A percentile compares a stretch with the other conserved stretches of the same genome.
These are phyloP conservation scores for Acanthamoeba castellanii DNA, from an alignment of 208 protist genomes.

Conservation along the genomic window DNA sequence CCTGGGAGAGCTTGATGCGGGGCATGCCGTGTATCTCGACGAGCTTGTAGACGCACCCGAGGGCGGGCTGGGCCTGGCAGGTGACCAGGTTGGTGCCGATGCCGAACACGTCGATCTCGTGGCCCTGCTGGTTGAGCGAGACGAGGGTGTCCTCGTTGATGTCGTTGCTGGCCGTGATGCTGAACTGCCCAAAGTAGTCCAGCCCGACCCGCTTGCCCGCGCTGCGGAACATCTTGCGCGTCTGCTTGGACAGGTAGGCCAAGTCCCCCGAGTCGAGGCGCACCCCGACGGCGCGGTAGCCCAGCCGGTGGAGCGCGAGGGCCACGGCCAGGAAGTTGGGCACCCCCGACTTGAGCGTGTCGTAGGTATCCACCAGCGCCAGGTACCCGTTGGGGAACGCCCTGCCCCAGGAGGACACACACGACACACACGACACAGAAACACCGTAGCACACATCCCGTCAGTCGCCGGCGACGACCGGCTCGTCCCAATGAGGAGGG, in stretches of 20 bases:
- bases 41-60: constrained; percentile 95
- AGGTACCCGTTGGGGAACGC: constrained; percentile 91
- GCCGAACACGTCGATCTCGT: constrained; percentile 92
- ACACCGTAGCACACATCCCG: background rate
- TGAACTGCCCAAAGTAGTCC: constrained; percentile 77
- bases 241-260: constrained; percentile 89
- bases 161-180: constrained; percentile 92
- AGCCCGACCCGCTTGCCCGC: background rate
- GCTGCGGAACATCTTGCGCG: constrained; percentile 72
- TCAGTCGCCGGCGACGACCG: constrained; percentile 53
- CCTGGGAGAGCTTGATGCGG: constrained; percentile 91
- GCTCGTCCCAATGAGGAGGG: background rate
- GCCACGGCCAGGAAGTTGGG: constrained; percentile 91
- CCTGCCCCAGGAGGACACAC: too few relatives aligned
- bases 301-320: constrained; percentile 85
- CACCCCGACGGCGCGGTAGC: constrained; percentile 81
- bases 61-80: constrained; percentile 91
- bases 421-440: background rate
- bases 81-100: constrained; percentile 94
- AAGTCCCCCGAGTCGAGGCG: constrained; percentile 91
- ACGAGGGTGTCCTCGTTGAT: constrained; percentile 89
- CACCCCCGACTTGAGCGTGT: constrained; percentile 90
- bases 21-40: constrained; percentile 90
- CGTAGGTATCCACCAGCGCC: constrained; percentile 94
- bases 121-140: constrained; percentile 85